Conservation (phyloP, 2,329 filamentous ascomycete genomes). For the Penicillium vulpinum region DNA sequence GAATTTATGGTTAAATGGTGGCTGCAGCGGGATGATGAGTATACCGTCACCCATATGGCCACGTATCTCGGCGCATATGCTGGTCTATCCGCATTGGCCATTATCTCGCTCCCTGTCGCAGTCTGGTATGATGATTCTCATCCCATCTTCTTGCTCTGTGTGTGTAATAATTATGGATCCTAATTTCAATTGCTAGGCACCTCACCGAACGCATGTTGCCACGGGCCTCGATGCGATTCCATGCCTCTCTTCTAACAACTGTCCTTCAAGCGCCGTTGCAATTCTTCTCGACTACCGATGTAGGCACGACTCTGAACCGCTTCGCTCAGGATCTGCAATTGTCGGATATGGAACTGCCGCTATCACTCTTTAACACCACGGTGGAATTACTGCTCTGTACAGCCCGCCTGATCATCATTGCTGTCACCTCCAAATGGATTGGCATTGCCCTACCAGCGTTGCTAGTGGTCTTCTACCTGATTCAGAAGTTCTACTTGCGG, state of each 20-base stretch:
- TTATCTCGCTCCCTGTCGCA: too few species aligned
- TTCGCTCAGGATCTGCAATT: conserved; percentile 22
- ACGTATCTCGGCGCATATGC: too few species aligned
- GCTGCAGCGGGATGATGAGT: too few species aligned
- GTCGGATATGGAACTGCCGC: conserved; percentile 18
- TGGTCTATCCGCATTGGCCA: too few species aligned
- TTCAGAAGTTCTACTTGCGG: conserved; percentile 58
- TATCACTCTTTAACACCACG: conserved; percentile 1
- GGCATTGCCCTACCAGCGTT: conserved; percentile 30
- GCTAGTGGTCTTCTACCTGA: conserved; percentile 42
- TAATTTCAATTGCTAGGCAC: too few species aligned
- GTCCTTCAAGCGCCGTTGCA: conserved; percentile 3
- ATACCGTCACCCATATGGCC: too few species aligned
- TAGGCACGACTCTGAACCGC: conserved; percentile 9
- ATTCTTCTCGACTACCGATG: conserved; percentile 11
- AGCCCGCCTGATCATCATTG: not conserved
- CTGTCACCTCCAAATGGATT: not conserved
- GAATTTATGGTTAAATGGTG: too few species aligned
- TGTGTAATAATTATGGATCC: too few species aligned
- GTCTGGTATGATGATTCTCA: too few species aligned
- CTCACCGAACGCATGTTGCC: not conserved
- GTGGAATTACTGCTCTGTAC: not conserved
- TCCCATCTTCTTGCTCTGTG: too few species aligned
- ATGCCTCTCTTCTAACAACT: not conserved
- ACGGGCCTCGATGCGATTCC: not conserved